Evolutionary conservation across 2,329 filamentous ascomycete genomes (phyloP).

Genomic region (Pezicula rhizophila): DNA sequence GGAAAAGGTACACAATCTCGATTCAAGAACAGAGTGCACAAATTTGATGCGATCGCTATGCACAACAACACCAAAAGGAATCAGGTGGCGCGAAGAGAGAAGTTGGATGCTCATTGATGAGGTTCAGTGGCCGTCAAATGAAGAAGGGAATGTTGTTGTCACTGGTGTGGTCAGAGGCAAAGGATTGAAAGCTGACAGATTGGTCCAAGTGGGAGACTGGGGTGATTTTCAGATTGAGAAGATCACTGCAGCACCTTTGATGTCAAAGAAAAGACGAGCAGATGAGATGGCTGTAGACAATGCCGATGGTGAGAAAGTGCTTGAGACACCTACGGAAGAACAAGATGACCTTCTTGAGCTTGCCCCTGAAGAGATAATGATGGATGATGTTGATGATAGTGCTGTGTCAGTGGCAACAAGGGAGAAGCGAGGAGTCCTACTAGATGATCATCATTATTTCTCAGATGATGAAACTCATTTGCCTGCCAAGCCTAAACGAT

Average conservation of each 20-base stretch:
- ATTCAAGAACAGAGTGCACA: conserved; percentile 82
- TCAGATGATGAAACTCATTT: conserved; percentile 73
- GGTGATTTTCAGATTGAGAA: conserved; percentile 89
- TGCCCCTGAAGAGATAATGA: conserved; percentile 77
- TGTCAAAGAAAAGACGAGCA: conserved; percentile 53
- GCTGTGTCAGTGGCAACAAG: conserved; percentile 41
- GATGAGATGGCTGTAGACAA: conserved; percentile 66
- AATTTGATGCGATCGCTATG: conserved; percentile 89
- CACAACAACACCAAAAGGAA: conserved; percentile 84
- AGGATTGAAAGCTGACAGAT: conserved; percentile 79
- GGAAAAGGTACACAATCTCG: conserved; percentile 84
- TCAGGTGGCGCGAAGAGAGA: conserved; percentile 91
- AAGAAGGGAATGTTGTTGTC: conserved; percentile 61
- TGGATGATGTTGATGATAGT: conserved; percentile 61
- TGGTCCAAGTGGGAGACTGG: conserved; percentile 90
- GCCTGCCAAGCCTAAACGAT: conserved; percentile 58
- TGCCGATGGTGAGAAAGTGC: conserved; percentile 43
- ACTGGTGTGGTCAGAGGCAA: conserved; percentile 83
- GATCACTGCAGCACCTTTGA: conserved; percentile 70
- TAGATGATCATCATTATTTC: conserved; percentile 98
- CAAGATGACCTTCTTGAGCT: conserved; percentile 78
- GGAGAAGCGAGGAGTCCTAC: conserved; percentile 75
- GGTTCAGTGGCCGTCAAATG: conserved; percentile 60
- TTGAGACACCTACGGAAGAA: conserved; percentile 71
- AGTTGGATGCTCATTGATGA: conserved; percentile 94